Base-by-base conservation (phyloP, 331 rosid species). In the Malus hybrid region DNA sequence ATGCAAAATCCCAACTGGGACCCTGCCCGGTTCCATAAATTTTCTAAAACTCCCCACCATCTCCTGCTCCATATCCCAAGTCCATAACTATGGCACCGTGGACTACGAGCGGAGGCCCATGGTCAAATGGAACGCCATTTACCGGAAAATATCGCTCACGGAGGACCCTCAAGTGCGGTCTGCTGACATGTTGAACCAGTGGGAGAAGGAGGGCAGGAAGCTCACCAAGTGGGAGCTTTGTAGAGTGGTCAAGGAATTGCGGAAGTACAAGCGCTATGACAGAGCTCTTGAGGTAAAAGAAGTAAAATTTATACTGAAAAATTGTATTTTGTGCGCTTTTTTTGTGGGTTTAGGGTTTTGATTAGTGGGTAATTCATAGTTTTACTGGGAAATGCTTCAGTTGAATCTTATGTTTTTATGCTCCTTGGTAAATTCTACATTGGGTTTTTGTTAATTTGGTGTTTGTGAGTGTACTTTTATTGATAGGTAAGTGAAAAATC, bases 221-320 rank as follows among this genome's bases (percentile, higher is more conserved):
- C 84, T 94, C 69, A 84, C 91, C 8, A 94, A 90, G 70, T 92
- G 97, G 97, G 96, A 90, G 67, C 92, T 94, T 78, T 86, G 80
- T 55, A 85, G 92, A 63, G 84, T 94, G 22, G 80, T 87, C 32
- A 94, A 85, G 76, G 99, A 94, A 85, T 81, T 94, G 83, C 83
- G 99, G 81, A 94, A 94, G 74, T 89, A 29, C 77, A 84, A 65
- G 69, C 86, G 80, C 15, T 84, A 59, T 36, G 67, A 71, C 0
- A 83, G 82, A 54, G 99, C 97, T 63, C 95, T 94, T 76, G 93
- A 94, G 97, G 99, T 94, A 76, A 62, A 4, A 32, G 11, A 44
- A 50, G 54, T 15, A 6, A 36, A 4, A 16, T 10, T 28, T 71
- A 27, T 0, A 62, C 31, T 10, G 36, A 27, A 16, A 18, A 19